These are phyloP conservation scores for Bremia lactucae DNA, from an alignment of 352 stramenopile genomes.

Conservation along the genomic window DNA sequence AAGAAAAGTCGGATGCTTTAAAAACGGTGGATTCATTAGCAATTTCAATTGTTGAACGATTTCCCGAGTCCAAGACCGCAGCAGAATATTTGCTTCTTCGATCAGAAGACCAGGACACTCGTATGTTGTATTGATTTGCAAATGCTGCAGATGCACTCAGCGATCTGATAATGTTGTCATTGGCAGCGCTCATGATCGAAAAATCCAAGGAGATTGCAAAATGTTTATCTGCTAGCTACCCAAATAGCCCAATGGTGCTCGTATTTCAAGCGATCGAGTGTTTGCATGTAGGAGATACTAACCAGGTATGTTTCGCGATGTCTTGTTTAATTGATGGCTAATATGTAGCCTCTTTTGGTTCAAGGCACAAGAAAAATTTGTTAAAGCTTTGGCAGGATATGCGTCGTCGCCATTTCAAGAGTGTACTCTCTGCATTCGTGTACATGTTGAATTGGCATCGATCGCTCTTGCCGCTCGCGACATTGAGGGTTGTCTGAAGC, in stretches of 20 bases:
- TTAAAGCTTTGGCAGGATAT: constrained; percentile 49
- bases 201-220: constrained; percentile 22
- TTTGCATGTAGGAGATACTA: constrained; percentile 18
- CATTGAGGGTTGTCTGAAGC: constrained; percentile 49
- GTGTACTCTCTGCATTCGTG: constrained; percentile 39
- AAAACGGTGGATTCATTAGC: constrained; percentile 41
- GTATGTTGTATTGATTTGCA: constrained; percentile 27
- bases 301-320: constrained; percentile 11
- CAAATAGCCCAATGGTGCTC: constrained; percentile 42
- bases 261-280: constrained; percentile 29
- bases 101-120: constrained; percentile 56
- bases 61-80: constrained; percentile 43
- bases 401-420: constrained; percentile 62
- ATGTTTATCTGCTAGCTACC: constrained; percentile 14
- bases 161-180: not conserved
- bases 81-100: constrained; percentile 61
- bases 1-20: constrained; percentile 32
- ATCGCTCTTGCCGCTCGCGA: constrained; percentile 34
- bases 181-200: constrained; percentile 25
- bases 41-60: constrained; percentile 40
- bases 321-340: not conserved
- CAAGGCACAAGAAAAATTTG: constrained; percentile 34
- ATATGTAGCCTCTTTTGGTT: not conserved
- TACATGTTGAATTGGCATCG: constrained; percentile 42
- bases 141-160: not conserved